phyloP scores from a whole-genome alignment of 139 green algal genomes.

The Tetradesmus lagerheimii region DNA sequence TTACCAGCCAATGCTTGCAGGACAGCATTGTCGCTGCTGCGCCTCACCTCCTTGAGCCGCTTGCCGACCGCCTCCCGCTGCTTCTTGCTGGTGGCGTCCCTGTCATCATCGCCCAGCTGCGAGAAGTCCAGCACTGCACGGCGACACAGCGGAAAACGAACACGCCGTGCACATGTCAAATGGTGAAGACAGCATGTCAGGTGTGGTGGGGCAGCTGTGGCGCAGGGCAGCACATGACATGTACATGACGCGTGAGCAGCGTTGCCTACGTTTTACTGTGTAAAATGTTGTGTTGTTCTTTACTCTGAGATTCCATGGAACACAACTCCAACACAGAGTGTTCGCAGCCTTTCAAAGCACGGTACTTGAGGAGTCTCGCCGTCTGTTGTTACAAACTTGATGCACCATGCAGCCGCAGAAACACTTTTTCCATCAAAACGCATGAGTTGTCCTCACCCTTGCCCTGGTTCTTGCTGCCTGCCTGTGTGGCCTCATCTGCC shows the following conservation, averaged over 20 bases:
- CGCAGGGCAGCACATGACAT: too few relatives aligned
- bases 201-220: too few relatives aligned
- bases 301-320: too few relatives aligned
- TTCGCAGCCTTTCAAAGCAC: too few relatives aligned
- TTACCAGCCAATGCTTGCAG: too few relatives aligned
- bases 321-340: too few relatives aligned
- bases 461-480: not conserved
- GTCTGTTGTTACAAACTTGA: not conserved
- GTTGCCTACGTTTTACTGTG: too few relatives aligned
- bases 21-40: not conserved
- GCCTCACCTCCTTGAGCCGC: conserved; percentile 23
- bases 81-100: conserved; percentile 19
- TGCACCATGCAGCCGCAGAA: not conserved
- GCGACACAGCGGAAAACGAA: not conserved
- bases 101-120: not conserved
- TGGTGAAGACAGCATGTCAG: too few relatives aligned
- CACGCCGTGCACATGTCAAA: too few relatives aligned
- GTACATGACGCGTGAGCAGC: too few relatives aligned
- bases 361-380: too few relatives aligned
- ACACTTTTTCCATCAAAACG: not conserved
- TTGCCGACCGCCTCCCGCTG: conserved; percentile 28
- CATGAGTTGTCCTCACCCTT: not conserved
- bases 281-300: too few relatives aligned
- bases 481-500: not conserved
- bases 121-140: conserved; percentile 39